phyloP scores from a whole-genome alignment of 345 rosid genomes.

The Litchi chinensis region DNA sequence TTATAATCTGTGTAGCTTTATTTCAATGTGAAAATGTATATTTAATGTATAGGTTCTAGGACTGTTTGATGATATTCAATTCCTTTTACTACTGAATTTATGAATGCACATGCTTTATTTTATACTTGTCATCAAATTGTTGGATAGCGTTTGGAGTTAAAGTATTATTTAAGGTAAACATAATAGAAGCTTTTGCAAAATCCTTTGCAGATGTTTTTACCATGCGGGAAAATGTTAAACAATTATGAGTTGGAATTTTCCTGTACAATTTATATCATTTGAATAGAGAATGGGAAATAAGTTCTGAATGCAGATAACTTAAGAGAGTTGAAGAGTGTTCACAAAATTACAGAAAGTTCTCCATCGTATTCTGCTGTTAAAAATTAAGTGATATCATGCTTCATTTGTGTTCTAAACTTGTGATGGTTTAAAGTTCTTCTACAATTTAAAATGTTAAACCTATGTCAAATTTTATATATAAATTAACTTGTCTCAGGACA shows the following conservation, averaged over 20 bases:
- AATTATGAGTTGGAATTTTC: background rate
- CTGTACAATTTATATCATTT: background rate
- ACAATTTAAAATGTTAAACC: too few relatives aligned
- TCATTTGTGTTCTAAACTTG: background rate
- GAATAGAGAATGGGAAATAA: background rate
- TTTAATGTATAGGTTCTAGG: background rate
- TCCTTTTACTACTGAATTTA: background rate
- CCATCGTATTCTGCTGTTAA: background rate
- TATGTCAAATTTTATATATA: background rate
- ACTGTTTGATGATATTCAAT: background rate
- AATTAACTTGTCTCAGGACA: background rate
- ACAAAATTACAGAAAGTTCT: background rate
- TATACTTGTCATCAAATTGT: background rate
- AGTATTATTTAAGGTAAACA: background rate
- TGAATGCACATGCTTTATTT: background rate
- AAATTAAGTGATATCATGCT: background rate
- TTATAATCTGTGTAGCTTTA: background rate
- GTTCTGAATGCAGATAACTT: background rate
- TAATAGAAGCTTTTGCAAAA: background rate
- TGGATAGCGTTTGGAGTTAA: background rate
- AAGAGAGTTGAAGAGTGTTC: background rate
- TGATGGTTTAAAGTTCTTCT: too few relatives aligned
- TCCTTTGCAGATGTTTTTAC: background rate
- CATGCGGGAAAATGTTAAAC: background rate
- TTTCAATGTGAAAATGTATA: background rate